Percentiles rank a stretch among this genome's conserved stretches.
phyloP scores from a whole-genome alignment of 208 protist genomes.

The Acanthamoeba castellanii region DNA sequence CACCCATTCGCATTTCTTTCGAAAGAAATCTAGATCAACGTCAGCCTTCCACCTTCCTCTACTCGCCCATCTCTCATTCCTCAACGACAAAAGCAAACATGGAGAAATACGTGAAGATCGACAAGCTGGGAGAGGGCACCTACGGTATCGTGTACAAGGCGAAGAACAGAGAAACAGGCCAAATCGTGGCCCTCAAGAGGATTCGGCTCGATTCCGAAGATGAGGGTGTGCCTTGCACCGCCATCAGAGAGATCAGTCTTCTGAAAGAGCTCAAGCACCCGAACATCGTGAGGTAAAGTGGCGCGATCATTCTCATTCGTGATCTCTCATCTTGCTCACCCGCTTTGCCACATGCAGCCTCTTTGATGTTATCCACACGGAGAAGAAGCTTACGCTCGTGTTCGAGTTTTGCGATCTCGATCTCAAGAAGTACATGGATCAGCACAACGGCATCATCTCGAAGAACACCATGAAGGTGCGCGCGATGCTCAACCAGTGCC shows the following conservation, averaged over 20 bases:
- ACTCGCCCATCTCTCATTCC: no score
- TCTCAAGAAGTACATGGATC: conserved; percentile 91
- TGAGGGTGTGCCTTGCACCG: conserved; percentile 92
- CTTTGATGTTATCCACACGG: conserved; percentile 90
- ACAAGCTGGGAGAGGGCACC: conserved; percentile 88
- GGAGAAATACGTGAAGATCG: conserved; percentile 87
- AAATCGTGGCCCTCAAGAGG: conserved; percentile 92
- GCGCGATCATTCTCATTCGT: no score
- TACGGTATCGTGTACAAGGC: conserved; percentile 89
- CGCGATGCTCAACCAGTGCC: not conserved
- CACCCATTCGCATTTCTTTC: not conserved
- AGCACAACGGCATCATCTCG: conserved; percentile 6
- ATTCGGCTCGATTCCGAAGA: conserved; percentile 92
- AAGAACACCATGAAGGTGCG: conserved; percentile 69
- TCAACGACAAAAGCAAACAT: conserved; percentile 6
- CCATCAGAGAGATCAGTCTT: conserved; percentile 93
- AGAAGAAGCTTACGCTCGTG: conserved; percentile 89
- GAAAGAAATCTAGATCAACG: not conserved
- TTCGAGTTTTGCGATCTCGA: conserved; percentile 92
- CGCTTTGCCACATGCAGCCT: conserved; percentile 74
- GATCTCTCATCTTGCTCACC: not conserved
- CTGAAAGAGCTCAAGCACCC: conserved; percentile 92
- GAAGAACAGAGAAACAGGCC: conserved; percentile 85
- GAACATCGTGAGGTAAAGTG: conserved; percentile 88
- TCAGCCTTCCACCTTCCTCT: no score